Evolutionary conservation across 352 stramenopile genomes (phyloP).

Genomic region (Saprolegnia parasitica): DNA sequence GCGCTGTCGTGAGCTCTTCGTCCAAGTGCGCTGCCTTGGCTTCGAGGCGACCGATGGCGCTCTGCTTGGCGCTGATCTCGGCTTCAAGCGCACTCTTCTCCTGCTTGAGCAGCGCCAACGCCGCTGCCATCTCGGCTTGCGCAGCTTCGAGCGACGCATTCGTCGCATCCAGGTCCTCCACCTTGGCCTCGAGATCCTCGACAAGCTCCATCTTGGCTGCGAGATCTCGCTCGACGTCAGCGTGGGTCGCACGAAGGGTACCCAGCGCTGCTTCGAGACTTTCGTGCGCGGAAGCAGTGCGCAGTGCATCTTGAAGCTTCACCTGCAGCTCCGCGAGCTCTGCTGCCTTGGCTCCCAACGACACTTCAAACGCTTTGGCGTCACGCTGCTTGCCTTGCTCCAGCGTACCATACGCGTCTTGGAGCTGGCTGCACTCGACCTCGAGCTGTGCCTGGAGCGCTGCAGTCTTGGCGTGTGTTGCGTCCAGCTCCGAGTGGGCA

Average conservation of each 20-base stretch:
- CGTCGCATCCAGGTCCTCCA: slow-evolving; percentile 32
- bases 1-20: neutral
- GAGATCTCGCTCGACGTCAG: neutral
- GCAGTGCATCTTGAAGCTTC: neutral
- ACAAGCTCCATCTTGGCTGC: slow-evolving; percentile 14
- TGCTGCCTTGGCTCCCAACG: neutral
- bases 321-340: neutral
- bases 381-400: neutral
- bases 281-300: slow-evolving; percentile 21
- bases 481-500: neutral
- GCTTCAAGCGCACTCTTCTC: slow-evolving; percentile 30
- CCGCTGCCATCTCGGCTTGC: slow-evolving; percentile 22
- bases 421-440: neutral
- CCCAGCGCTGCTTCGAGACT: slow-evolving; percentile 30
- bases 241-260: slow-evolving; percentile 29
- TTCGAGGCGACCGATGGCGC: neutral
- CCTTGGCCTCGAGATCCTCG: slow-evolving; percentile 37
- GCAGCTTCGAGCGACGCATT: slow-evolving; percentile 30
- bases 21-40: neutral
- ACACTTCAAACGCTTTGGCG: neutral
- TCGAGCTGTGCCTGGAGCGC: neutral
- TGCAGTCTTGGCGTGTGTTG: neutral
- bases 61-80: slow-evolving; percentile 7
- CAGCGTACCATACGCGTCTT: neutral
- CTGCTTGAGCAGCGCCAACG: slow-evolving; percentile 20